phyloP scores from a whole-genome alignment of 2,329 filamentous ascomycete genomes.

The Aspergillus brunneoviolaceus region DNA sequence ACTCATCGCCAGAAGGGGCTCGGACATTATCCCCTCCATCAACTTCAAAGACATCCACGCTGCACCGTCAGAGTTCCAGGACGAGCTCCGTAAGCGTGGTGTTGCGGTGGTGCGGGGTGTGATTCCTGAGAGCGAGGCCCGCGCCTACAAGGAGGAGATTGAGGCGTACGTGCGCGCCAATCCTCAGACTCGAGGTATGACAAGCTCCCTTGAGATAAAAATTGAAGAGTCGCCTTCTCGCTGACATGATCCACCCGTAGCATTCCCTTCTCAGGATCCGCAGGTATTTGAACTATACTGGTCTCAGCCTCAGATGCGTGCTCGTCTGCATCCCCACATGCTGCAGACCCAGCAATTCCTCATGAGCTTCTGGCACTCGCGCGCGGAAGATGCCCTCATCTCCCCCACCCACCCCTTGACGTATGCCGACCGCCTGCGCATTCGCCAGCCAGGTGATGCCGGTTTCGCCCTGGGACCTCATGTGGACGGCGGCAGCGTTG shows the following conservation, averaged over 20 bases:
- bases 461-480: conserved; percentile 68
- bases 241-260: not conserved
- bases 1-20: not conserved
- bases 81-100: not conserved
- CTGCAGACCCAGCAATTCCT: conserved; percentile 10
- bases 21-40: not conserved
- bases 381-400: not conserved
- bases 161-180: not conserved
- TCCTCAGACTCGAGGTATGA: not conserved
- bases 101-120: not conserved
- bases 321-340: conserved; percentile 17
- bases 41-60: not conserved
- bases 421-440: conserved; percentile 60
- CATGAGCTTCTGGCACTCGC: not conserved
- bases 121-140: not conserved
- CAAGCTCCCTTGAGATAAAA: not conserved
- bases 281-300: conserved; percentile 16
- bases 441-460: conserved; percentile 66
- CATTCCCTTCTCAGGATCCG: not conserved
- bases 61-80: not conserved
- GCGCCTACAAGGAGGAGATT: not conserved
- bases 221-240: not conserved
- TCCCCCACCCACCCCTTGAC: not conserved
- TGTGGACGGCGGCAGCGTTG: conserved; percentile 68
- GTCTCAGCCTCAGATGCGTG: conserved; percentile 14